Conservation (phyloP, 116 monocot species). For the Papilionanthe hybrid region DNA sequence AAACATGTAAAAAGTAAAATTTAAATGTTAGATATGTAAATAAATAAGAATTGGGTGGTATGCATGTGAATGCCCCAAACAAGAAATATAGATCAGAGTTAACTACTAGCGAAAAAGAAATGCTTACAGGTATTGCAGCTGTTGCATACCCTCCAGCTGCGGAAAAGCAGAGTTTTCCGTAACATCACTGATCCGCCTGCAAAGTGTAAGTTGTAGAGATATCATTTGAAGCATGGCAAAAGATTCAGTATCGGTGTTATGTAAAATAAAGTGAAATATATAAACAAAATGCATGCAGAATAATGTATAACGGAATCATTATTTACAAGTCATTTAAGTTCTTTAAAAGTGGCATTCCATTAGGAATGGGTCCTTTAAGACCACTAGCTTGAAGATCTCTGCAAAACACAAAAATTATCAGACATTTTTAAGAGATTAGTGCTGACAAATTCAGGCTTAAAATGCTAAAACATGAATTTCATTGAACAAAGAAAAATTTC, state of each 20-base stretch:
- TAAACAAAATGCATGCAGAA: not conserved
- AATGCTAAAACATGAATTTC: not conserved
- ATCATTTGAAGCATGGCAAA: not conserved
- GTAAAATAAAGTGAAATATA: not conserved
- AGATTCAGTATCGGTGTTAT: not conserved
- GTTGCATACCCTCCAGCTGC: constrained; percentile 5
- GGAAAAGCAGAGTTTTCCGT: constrained; percentile 7
- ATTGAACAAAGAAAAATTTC: not conserved
- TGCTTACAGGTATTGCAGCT: constrained; percentile 10
- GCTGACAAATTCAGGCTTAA: not conserved
- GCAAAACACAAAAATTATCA: not conserved
- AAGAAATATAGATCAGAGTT: not conserved
- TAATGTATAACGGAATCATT: not conserved
- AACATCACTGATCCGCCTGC: constrained; percentile 13
- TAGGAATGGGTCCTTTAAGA: constrained; percentile 9
- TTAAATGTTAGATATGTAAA: too few species aligned
- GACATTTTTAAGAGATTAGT: not conserved
- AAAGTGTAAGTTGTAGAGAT: not conserved
- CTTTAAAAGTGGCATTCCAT: not conserved
- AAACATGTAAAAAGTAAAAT: too few species aligned
- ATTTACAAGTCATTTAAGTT: constrained; percentile 9
- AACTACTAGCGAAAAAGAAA: not conserved
- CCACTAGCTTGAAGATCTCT: constrained; percentile 16
- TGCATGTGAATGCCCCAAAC: too few species aligned
- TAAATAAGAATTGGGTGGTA: too few species aligned